phyloP scores from a whole-genome alignment of 129 eudicot genomes.

The Flaveria trinervia region DNA sequence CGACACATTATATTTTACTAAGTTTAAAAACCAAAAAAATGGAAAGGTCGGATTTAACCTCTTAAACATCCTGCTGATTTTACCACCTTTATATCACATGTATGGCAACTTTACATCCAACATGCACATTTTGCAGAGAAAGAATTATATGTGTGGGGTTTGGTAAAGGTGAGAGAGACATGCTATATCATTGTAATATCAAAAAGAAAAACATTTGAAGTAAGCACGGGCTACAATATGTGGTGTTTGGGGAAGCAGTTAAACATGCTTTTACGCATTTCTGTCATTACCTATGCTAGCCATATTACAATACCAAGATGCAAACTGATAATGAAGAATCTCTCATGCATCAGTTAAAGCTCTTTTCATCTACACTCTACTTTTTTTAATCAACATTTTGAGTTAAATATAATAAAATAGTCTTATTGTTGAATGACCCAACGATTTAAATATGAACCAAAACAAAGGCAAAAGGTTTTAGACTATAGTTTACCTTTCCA shows the following conservation, averaged over 20 bases:
- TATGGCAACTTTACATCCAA: background rate
- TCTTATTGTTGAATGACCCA: background rate
- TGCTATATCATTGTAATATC: background rate
- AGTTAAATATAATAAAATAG: background rate
- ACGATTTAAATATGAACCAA: background rate
- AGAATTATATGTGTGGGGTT: background rate
- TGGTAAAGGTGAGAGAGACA: no score
- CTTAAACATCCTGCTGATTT: background rate
- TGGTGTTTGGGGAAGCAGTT: constrained; percentile 16
- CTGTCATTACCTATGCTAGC: no score
- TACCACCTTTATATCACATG: background rate
- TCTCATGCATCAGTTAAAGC: background rate
- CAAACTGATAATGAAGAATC: background rate
- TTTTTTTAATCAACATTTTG: background rate
- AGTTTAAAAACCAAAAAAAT: background rate
- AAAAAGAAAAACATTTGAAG: background rate
- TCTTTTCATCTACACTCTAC: background rate
- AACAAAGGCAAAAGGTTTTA: background rate
- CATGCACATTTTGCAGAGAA: background rate
- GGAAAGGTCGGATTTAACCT: background rate
- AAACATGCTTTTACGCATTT: background rate
- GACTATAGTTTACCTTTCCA: constrained; percentile 55
- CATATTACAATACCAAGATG: no score
- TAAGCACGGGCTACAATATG: background rate
- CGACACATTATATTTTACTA: background rate